Conservation (phyloP, 495 filamentous ascomycete genomes). For the Cercophora samala region DNA sequence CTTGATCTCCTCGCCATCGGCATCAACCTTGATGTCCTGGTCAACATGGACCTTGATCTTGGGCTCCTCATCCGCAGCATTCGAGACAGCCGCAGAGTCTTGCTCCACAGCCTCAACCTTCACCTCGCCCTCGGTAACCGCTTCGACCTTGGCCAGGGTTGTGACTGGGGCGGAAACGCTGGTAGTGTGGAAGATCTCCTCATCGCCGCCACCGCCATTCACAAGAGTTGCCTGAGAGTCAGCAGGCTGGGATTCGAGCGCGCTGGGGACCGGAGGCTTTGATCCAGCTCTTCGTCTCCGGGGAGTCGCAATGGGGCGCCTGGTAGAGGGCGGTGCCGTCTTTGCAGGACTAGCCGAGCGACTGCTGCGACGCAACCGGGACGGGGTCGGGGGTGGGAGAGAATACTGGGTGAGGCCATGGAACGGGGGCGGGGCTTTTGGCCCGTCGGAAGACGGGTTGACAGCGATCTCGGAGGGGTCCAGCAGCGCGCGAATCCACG, state of each 20-base stretch:
- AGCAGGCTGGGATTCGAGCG: slow-evolving; percentile 12
- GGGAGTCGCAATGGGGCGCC: slow-evolving; percentile 50
- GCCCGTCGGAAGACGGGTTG: slow-evolving; percentile 45
- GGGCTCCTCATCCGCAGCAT: slow-evolving; percentile 51
- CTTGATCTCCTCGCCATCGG: slow-evolving; percentile 61
- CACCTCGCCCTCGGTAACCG: slow-evolving; percentile 32
- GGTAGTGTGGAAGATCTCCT: slow-evolving; percentile 26
- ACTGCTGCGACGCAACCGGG: slow-evolving; percentile 44
- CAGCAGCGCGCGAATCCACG: slow-evolving; percentile 87
- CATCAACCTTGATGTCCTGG: slow-evolving; percentile 60
- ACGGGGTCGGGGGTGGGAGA: slow-evolving; percentile 44
- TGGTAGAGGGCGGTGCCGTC: slow-evolving; percentile 43
- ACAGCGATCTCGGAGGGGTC: slow-evolving; percentile 66
- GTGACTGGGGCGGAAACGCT: slow-evolving; percentile 22
- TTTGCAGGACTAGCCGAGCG: slow-evolving; percentile 56
- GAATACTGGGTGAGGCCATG: slow-evolving; percentile 31
- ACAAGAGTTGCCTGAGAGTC: slow-evolving; percentile 36
- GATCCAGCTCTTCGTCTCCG: slow-evolving; percentile 67
- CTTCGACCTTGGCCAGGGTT: slow-evolving; percentile 34
- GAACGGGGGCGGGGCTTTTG: slow-evolving; percentile 67
- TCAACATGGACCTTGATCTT: slow-evolving; percentile 69
- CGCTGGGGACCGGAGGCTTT: slow-evolving; percentile 35
- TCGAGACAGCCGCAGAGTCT: slow-evolving; percentile 42
- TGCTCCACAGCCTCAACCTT: slow-evolving; percentile 43
- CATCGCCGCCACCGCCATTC: slow-evolving; percentile 39